Base-by-base conservation (phyloP, 139 green algal genomes). In the Chlorella sp. region DNA sequence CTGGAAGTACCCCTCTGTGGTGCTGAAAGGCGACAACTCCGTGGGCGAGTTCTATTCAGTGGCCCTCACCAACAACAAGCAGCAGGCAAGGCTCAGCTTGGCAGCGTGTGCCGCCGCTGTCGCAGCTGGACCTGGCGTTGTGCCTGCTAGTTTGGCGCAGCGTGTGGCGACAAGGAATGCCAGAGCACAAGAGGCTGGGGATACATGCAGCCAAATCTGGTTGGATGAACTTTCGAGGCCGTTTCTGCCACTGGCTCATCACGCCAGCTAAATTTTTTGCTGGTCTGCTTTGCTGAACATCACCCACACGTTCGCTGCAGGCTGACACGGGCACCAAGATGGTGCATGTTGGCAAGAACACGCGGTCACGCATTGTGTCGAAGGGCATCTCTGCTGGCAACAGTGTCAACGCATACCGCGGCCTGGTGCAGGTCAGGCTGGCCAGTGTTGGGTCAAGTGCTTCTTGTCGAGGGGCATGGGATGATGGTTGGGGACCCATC, bases 1-100 rank as follows among this genome's bases (percentile, higher is more conserved):
- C 15, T 99, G 98, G 97, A 99, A 99, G 93, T 99, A 99, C 89
- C 98, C 98, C 15, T 94, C 83, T 25, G 94, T 97, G 4, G 90
- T 99, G 12, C 90, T 99, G 23, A 95, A 94, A 83, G 98, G 98
- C 12, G 96, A 99, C 89, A 95, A 97, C 94, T 93, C 76, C 26
- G 90, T 97, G 23, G 98, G 98, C 17, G 97, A 99, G 93, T 99
- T 99, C 88, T 99, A 98, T 94, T 95, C 86, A 36, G 98, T 99
- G 65, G 98, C 98, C 5, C 91, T 99, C 26, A 99, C 98, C 73
- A 99, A 99, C 93, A 97, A 99, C 92, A 84, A 75, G 41, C 97
- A 99, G 93, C 96, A 99, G 86, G 93, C 65, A 41, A 28, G 68
- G 17, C 44, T 11, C 63, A 4, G 12, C 25, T 69, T 28, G 63